Evolutionary conservation across 73 alveolate species (phyloP).

Genomic region (Paramecium sexaurelia): DNA sequence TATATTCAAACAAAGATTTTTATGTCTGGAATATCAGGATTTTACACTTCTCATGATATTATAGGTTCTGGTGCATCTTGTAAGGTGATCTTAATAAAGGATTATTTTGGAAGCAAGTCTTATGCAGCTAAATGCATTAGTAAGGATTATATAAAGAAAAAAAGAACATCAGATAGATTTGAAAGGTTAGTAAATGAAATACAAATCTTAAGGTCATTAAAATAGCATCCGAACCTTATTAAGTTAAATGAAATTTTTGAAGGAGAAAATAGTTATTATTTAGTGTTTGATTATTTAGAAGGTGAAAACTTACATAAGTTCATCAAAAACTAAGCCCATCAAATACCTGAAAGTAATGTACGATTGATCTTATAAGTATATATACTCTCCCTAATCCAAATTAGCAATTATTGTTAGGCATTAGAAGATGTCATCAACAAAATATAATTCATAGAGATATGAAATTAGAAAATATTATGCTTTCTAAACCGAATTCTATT

Average conservation of each 20-base stretch:
- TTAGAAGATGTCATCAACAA: background rate
- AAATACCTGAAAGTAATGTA: background rate
- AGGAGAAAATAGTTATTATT: background rate
- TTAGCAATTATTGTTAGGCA: background rate
- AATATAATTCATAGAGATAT: constrained; percentile 83
- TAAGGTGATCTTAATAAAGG: background rate
- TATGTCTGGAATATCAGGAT: background rate
- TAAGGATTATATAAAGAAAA: background rate
- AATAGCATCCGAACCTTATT: background rate
- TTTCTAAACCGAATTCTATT: constrained; percentile 82
- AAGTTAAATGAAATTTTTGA: background rate
- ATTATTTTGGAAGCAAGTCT: background rate
- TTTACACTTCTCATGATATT: background rate
- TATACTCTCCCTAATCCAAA: background rate
- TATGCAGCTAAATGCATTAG: constrained; percentile 50
- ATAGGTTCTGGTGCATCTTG: constrained; percentile 41
- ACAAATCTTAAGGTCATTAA: background rate
- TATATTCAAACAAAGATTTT: background rate
- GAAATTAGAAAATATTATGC: constrained; percentile 89
- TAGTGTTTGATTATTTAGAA: background rate
- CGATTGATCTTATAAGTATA: background rate
- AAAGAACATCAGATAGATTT: constrained; percentile 29
- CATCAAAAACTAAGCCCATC: background rate
- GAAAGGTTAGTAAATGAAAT: constrained; percentile 36
- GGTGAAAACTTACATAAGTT: background rate